These are phyloP conservation scores for Exophiala alcalophila DNA, from an alignment of 2,329 filamentous ascomycete genomes.

Conservation along the genomic window DNA sequence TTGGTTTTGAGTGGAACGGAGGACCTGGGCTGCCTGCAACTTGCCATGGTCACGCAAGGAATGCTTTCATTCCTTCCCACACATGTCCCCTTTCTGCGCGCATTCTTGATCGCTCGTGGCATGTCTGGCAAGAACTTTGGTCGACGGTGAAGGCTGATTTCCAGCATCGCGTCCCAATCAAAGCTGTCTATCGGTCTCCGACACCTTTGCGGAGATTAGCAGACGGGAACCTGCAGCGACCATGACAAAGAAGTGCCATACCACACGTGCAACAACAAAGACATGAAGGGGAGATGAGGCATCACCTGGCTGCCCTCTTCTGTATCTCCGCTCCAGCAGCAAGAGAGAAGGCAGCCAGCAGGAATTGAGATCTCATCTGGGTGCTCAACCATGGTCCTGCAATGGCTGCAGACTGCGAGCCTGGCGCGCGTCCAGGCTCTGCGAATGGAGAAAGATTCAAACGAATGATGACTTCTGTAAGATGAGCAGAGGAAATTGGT, in stretches of 20 bases:
- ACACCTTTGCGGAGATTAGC: constrained; percentile 24
- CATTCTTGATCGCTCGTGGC: constrained; percentile 9
- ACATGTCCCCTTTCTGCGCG: constrained; percentile 2
- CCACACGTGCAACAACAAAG: constrained; percentile 26
- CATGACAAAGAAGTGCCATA: constrained; percentile 28
- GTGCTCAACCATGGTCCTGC: constrained; percentile 24
- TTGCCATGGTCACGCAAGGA: constrained; percentile 9
- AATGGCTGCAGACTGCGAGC: constrained; percentile 11
- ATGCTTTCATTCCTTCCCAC: constrained; percentile 4
- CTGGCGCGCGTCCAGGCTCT: constrained; percentile 12
- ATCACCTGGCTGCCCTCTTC: constrained; percentile 6
- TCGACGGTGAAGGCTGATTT: constrained; percentile 2
- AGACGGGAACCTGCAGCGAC: constrained; percentile 22
- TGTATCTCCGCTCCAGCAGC: constrained; percentile 9
- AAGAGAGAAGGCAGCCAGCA: constrained; percentile 21
- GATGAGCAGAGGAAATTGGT: constrained; percentile 19
- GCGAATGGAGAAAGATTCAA: constrained; percentile 15
- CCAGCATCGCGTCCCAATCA: constrained; percentile 14
- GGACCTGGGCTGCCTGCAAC: not conserved
- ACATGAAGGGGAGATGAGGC: constrained; percentile 8
- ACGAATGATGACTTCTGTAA: constrained; percentile 19
- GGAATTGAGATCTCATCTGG: constrained; percentile 29
- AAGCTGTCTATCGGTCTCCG: constrained; percentile 6
- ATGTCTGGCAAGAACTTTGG: constrained; percentile 14
- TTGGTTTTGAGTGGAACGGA: too few species aligned